Conservation (phyloP, 2,329 filamentous ascomycete genomes). For the Dactylella cylindrospora region DNA sequence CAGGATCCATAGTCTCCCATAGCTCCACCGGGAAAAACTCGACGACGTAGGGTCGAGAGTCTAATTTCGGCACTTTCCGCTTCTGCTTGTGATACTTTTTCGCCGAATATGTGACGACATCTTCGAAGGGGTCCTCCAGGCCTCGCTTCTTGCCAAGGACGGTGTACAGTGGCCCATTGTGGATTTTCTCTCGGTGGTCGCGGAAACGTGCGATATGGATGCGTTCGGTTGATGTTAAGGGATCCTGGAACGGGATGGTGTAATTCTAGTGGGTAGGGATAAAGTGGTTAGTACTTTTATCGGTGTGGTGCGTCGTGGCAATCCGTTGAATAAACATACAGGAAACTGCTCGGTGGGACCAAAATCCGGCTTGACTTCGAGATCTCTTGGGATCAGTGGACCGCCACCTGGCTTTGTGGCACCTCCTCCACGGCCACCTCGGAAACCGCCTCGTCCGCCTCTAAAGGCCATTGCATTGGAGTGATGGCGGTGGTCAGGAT, state of each 20-base stretch:
- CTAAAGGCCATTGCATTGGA: conserved; percentile 38
- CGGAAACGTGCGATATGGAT: conserved; percentile 46
- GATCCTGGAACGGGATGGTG: conserved; percentile 41
- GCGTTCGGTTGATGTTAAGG: conserved; percentile 22
- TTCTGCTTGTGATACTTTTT: conserved; percentile 47
- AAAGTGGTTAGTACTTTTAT: not conserved
- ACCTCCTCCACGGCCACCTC: conserved; percentile 44
- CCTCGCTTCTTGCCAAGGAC: conserved; percentile 47
- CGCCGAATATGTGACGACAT: conserved; percentile 47
- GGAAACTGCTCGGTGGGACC: conserved; percentile 48
- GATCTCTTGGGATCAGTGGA: conserved; percentile 42
- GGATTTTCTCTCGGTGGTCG: conserved; percentile 48
- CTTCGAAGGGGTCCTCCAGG: conserved; percentile 49
- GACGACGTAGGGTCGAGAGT: conserved; percentile 48
- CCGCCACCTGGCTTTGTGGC: conserved; percentile 44
- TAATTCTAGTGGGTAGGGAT: conserved; percentile 19
- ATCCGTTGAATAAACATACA: conserved; percentile 24
- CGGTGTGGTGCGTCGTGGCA: not conserved
- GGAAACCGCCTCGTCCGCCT: conserved; percentile 45
- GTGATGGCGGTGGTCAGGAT: not conserved
- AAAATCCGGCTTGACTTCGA: conserved; percentile 49
- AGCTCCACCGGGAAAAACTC: conserved; percentile 49
- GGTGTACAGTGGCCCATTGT: conserved; percentile 49
- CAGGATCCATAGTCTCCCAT: conserved; percentile 46
- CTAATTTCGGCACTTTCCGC: conserved; percentile 48